These are phyloP conservation scores for Vigna nakashimae DNA, from an alignment of 306 rosid genomes.

Conservation along the genomic window DNA sequence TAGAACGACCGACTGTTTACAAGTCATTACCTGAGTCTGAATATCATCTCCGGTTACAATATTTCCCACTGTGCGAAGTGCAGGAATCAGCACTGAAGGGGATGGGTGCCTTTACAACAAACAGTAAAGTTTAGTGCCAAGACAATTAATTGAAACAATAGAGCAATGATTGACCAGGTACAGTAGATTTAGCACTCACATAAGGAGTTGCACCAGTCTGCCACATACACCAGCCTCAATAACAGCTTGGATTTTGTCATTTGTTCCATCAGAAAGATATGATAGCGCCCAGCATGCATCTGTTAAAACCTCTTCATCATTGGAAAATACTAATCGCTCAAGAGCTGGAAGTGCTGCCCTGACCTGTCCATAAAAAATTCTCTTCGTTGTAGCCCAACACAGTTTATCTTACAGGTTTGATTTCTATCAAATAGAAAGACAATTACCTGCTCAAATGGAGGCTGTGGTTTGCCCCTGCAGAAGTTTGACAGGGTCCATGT, in stretches of 20 bases:
- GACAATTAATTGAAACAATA: conserved; percentile 16
- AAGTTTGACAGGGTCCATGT: conserved; percentile 95
- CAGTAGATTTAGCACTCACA: conserved; percentile 61
- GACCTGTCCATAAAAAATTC: conserved; percentile 61
- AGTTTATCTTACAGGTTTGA: background rate
- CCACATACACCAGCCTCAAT: conserved; percentile 84
- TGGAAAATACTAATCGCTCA: conserved; percentile 84
- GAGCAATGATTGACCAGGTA: background rate
- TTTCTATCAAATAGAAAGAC: background rate
- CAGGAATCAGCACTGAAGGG: conserved; percentile 88
- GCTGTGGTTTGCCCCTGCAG: conserved; percentile 97
- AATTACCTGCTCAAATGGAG: conserved; percentile 80
- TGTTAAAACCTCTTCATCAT: conserved; percentile 92
- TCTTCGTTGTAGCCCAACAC: conserved; percentile 1
- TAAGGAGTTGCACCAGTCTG: conserved; percentile 81
- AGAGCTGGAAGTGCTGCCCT: conserved; percentile 91
- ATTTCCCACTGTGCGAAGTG: conserved; percentile 95
- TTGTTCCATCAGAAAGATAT: conserved; percentile 90
- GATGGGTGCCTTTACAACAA: conserved; percentile 76
- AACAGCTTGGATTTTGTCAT: conserved; percentile 95
- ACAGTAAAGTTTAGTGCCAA: conserved; percentile 16
- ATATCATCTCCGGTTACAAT: conserved; percentile 90
- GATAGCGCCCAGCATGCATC: conserved; percentile 97
- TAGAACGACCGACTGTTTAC: background rate
- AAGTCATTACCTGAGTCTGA: conserved; percentile 79